Base-by-base conservation (phyloP, 2,329 filamentous ascomycete species). In the Tolypocladium ophioglossoides region DNA sequence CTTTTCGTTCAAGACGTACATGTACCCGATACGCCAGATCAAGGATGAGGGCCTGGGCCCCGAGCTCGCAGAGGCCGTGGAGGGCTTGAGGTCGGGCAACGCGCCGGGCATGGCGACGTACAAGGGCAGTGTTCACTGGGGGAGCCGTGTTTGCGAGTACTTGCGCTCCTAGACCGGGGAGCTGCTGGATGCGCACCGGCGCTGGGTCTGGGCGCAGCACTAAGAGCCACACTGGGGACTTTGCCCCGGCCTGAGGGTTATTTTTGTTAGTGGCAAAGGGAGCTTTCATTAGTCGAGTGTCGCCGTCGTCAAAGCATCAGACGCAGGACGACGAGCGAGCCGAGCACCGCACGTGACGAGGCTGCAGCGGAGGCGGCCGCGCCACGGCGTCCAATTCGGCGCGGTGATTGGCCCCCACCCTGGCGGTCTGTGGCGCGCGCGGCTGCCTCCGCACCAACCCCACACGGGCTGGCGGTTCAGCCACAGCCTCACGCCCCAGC, bases 1-100 rank as follows among this genome's bases (percentile, higher is more conserved):
- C 14, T 82, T 82, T 62, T 77, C 76, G 11, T 79, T 82, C 68
- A 80, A 81, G 66, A 80, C 78, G 0, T 79, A 79, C 55, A 55
- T 79, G 18, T 80, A 79, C 51, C 72, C 74, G 0, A 55, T 82
- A 0, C 56, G 63, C 10, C 69, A 78, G 3, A 70, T 82, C 60
- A 79, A 75, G 58, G 68, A 63, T 0, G 78, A 81, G 50, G 78
- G 75, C 0, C 62, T 73, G 1, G 78, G 77, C 0, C 66, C 65
- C 1, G 63, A 71, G 35, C 64, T 81, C 18, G 77, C 77, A 0
- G 73, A 78, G 39, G 77, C 78, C 0, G 75, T 82, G n/a, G 74
- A 81, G 52, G 78, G 78, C 0, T 59, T 81, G 52, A 68, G 69
- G 54, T 57, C 57, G 27, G 78, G 78, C 1, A 82, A 82, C 56